phyloP scores from a whole-genome alignment of 2,329 filamentous ascomycete species.

The Apiospora aurea region DNA sequence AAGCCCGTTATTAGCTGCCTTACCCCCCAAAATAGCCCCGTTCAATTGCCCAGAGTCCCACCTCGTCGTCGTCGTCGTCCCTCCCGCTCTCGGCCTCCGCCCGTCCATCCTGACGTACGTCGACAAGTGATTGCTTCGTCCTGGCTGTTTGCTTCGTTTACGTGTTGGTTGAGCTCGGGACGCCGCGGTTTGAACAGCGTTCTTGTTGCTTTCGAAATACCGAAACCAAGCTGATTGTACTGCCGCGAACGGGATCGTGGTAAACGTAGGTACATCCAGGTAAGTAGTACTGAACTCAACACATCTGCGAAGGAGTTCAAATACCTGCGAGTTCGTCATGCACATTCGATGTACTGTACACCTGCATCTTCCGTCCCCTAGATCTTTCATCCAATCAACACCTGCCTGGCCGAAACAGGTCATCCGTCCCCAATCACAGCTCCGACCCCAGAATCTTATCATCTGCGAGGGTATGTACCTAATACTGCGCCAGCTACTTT shows the following conservation, averaged over 20 bases:
- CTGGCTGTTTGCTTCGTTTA: not conserved
- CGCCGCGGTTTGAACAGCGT: not conserved
- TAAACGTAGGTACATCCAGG: not conserved
- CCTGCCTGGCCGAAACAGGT: slow-evolving; percentile 24
- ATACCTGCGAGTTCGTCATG: not conserved
- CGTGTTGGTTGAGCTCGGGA: too few species aligned
- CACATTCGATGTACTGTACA: slow-evolving; percentile 3
- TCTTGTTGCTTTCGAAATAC: not conserved
- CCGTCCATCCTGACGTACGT: not conserved
- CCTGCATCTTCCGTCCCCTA: slow-evolving; percentile 8
- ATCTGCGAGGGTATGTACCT: not conserved
- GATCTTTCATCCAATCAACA: slow-evolving; percentile 23
- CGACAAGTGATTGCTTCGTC: not conserved
- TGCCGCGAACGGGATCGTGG: not conserved
- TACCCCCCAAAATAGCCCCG: slow-evolving; percentile 12
- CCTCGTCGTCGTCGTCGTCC: not conserved
- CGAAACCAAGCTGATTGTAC: not conserved
- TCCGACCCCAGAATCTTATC: not conserved
- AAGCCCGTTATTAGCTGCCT: not conserved
- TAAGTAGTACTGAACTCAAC: not conserved
- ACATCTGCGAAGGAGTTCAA: not conserved
- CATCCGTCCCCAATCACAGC: slow-evolving; percentile 23
- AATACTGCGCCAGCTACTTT: not conserved
- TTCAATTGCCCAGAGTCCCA: not conserved
- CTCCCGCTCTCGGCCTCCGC: slow-evolving; percentile 1